Base-by-base conservation (phyloP, 768 basidiomycete genomes). In the Tricholoma sp. region DNA sequence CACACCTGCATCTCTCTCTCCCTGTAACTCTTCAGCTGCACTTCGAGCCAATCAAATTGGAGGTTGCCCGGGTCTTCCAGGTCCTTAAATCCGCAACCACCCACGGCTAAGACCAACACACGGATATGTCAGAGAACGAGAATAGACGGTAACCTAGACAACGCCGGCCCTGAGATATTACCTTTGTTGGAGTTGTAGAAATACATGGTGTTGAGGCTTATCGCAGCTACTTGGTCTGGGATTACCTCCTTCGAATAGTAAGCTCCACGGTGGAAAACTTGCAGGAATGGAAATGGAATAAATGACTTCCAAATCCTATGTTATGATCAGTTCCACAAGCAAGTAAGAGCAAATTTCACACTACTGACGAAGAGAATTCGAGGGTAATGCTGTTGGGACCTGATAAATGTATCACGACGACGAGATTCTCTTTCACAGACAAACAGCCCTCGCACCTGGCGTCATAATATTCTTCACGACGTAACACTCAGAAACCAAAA, bases 161-260 rank as follows among this genome's bases (percentile, higher is more conserved):
- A 39, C 15, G 45, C 42, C 53, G 37, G 3, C n/a, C 15, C 24
- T n/a, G 32, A 17, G 29, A 33, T 61, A 75, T 56, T 53, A 88
- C 91, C 87, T 75, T 90, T 89, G 70, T 94, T 94, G 12, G 88
- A 85, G 67, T 91, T 89, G 69, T 89, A 95, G 74, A 91, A 94
- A 72, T 91, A 95, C 73, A 95, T 81, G 0, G 93, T 94, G 70
- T 94, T 97, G 52, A 95, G 74, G 61, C 87, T 88, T 65, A 97
- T 85, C 50, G 86, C 89, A 10, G 89, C 91, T 37, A 94, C 63
- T 55, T 82, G 64, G 59, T 85, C 78, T 0, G 89, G 87, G 31
- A 95, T 82, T 41, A 95, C 87, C 63, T 94, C 92, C 36, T 80
- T 75, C 2, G 88, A 78, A 64, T 78, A 95, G 71, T 95, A 95